These are phyloP conservation scores for Sugiyamaella mastotermitis DNA, from an alignment of 805 yeast genomes.

Conservation along the genomic window DNA sequence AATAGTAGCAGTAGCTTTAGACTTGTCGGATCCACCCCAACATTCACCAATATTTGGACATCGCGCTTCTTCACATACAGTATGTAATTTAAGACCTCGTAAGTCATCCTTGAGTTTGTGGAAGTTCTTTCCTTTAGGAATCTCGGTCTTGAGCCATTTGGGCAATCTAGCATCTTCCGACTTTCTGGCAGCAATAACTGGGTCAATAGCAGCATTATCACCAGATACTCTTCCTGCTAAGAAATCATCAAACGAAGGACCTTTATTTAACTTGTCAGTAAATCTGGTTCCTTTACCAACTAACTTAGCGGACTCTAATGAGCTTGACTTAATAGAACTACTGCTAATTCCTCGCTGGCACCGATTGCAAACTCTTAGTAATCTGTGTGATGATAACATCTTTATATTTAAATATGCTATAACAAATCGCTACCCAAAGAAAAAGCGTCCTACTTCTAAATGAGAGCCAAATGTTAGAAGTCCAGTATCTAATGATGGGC, in stretches of 20 bases:
- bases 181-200: conserved; percentile 41
- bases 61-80: conserved; percentile 98
- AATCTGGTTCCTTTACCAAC: conserved; percentile 62
- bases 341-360: too few relatives aligned
- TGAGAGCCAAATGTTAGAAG: too few relatives aligned
- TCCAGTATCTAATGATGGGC: too few relatives aligned
- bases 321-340: too few relatives aligned
- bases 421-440: too few relatives aligned
- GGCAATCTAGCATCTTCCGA: conserved; percentile 59
- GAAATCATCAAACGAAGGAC: conserved; percentile 94
- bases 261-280: conserved; percentile 64
- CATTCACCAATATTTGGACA: conserved; percentile 99
- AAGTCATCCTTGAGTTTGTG: conserved; percentile 79
- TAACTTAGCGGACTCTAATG: too few relatives aligned
- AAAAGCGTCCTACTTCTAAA: too few relatives aligned
- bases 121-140: conserved; percentile 89
- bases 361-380: too few relatives aligned
- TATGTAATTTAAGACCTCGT: conserved; percentile 79
- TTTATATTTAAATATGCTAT: too few relatives aligned
- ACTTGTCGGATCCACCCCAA: conserved; percentile 92
- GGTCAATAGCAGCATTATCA: conserved; percentile 46
- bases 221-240: conserved; percentile 73
- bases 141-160: conserved; percentile 89
- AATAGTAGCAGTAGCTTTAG: conserved; percentile 94
- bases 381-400: too few relatives aligned